phyloP scores from a whole-genome alignment of 2,329 filamentous ascomycete species.

The Penicillium glabrum region DNA sequence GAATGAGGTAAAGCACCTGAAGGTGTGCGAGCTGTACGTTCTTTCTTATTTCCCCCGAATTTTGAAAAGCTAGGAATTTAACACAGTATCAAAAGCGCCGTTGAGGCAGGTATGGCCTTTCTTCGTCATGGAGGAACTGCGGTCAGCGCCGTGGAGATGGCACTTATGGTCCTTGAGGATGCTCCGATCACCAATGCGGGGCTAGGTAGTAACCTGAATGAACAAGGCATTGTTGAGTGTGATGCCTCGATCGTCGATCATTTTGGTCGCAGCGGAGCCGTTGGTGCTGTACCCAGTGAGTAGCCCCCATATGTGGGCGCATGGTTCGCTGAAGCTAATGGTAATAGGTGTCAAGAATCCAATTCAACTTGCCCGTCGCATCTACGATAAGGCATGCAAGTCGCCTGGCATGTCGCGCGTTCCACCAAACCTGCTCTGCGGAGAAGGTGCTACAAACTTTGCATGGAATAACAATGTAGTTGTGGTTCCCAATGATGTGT shows the following conservation, averaged over 20 bases:
- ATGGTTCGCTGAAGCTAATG: not conserved
- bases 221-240: conserved; percentile 88
- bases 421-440: conserved; percentile 87
- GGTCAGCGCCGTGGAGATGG: conserved; percentile 84
- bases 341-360: conserved; percentile 72
- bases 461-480: conserved; percentile 75
- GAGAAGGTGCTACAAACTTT: conserved; percentile 82
- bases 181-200: conserved; percentile 95
- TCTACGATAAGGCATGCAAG: conserved; percentile 74
- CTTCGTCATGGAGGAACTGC: conserved; percentile 76
- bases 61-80: not conserved
- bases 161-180: conserved; percentile 85
- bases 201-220: conserved; percentile 89
- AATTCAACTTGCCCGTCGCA: conserved; percentile 77
- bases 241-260: conserved; percentile 94
- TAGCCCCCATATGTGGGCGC: conserved; percentile 20
- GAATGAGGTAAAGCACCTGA: conserved; percentile 81
- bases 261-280: conserved; percentile 84
- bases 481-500: conserved; percentile 68
- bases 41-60: not conserved
- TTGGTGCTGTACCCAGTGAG: conserved; percentile 86
- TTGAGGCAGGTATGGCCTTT: conserved; percentile 77
- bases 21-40: conserved; percentile 83
- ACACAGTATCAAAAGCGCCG: conserved; percentile 59
- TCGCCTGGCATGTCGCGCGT: conserved; percentile 83